Evolutionary conservation across 306 rosid species (phyloP), one percentile per base, ranked within the genome.

Genomic region (Cicer yamashitae): DNA sequence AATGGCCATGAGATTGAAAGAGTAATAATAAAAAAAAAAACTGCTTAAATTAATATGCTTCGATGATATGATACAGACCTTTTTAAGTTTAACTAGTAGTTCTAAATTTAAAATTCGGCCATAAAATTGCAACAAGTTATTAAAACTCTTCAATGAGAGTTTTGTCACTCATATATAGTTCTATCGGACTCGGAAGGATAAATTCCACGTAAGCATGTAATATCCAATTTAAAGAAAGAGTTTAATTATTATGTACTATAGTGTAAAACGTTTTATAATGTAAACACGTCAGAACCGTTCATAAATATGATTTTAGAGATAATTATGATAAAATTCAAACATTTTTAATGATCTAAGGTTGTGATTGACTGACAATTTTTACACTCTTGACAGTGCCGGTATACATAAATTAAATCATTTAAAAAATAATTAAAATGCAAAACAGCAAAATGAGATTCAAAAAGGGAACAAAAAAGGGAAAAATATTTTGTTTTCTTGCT

Each of bases 401-500:
- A 3, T 25, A 25, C 4, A 25, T 25, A 25, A 25, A 25, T 25
- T 25, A 25, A 25, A 2, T 25, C 34, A 0, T 25, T 25, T 25
- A 25, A 25, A 25, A 9, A 25, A 20, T 22, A 58, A 25, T 25
- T 25, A 12, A 6, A 11, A 59, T 10, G 6, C 44, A 50, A 15
- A 58, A 34, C 34, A 57, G 25, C 46, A 71, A 71, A 80, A 80
- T 64, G 70, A 73, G 91, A 82, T 71, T 85, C 60, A 1, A n/a
- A 66, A 41, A 74, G 80, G 74, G 47, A 71, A 60, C 69, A 20
- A 53, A 40, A 85, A 78, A 82, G 77, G 6, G 50, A 77, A 62
- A n/a, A 64, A 69, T 56, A 48, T 22, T 77, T 66, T 79, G 76
- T 84, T 81, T 78, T 63, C 71, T 84, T 81, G 79, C 83, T 81